Percentiles rank a stretch among this genome's conserved stretches.
Evolutionary conservation across 2,329 filamentous ascomycete genomes (phyloP).

Genomic region (Ophiostoma sp.): DNA sequence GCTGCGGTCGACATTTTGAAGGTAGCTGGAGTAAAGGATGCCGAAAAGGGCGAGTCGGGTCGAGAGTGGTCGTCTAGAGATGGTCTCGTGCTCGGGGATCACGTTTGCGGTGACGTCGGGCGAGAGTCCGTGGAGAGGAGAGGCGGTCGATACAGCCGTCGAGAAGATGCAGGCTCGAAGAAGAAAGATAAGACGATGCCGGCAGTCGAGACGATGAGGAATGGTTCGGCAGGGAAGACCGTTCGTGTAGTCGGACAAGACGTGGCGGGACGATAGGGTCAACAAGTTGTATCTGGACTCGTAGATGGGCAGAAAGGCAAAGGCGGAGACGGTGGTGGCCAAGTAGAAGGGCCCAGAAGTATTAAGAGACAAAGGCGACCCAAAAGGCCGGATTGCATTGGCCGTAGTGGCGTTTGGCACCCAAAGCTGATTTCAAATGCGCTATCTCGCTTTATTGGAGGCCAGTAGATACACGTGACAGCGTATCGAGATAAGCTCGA

Average conservation of each 20-base stretch:
- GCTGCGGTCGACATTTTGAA: constrained; percentile 74
- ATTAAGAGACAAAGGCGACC: constrained; percentile 8
- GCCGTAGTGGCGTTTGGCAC: not conserved
- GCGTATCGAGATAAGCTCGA: not conserved
- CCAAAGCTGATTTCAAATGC: constrained; percentile 4
- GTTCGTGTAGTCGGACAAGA: not conserved
- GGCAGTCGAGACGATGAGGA: not conserved
- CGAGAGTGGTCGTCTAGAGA: not conserved
- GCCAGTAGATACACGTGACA: not conserved
- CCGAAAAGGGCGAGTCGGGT: no score
- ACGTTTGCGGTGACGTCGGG: not conserved
- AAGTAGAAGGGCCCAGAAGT: constrained; percentile 18
- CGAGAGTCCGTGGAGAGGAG: not conserved
- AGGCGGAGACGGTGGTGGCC: constrained; percentile 14
- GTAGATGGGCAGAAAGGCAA: constrained; percentile 19
- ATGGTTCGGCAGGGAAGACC: not conserved
- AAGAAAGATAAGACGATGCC: not conserved
- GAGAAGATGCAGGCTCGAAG: no score
- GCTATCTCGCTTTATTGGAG: not conserved
- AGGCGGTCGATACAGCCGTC: not conserved
- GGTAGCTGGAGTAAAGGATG: not conserved
- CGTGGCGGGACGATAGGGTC: not conserved
- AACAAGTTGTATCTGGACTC: constrained; percentile 9
- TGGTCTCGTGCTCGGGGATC: not conserved
- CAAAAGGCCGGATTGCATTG: not conserved